Conservation (phyloP, 1,139 yeast genomes). For the Blastobotrys indianensis region DNA sequence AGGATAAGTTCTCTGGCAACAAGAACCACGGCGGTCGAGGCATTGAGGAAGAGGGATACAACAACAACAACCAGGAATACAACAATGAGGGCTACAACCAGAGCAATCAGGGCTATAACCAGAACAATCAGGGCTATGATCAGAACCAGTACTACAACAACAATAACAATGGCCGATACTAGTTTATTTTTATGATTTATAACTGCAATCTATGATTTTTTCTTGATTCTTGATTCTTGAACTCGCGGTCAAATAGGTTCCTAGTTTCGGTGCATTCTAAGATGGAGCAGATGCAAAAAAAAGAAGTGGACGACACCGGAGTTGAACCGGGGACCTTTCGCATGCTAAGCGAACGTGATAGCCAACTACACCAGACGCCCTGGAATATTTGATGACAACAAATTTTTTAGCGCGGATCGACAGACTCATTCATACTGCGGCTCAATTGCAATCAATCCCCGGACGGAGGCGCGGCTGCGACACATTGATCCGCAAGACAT, state of each 20-base stretch:
- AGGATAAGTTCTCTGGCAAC: conserved; percentile 36
- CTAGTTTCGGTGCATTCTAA: too few species aligned
- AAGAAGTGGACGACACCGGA: conserved; percentile 20
- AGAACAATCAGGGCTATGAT: conserved; percentile 1
- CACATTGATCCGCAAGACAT: too few species aligned
- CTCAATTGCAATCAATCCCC: too few species aligned
- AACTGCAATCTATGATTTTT: background rate
- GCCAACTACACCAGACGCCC: conserved; percentile 21
- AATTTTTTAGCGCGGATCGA: too few species aligned
- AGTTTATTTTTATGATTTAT: conserved; percentile 7
- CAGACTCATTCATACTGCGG: too few species aligned
- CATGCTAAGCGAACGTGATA: conserved; percentile 22
- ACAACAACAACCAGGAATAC: conserved; percentile 23
- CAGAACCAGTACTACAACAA: too few species aligned
- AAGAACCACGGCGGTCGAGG: conserved; percentile 19
- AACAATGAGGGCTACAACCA: conserved; percentile 12
- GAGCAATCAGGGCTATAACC: conserved; percentile 1
- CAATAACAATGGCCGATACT: background rate
- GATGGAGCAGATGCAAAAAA: conserved; percentile 11
- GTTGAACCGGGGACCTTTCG: conserved; percentile 22
- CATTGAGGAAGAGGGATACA: conserved; percentile 20
- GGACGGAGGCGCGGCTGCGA: too few species aligned
- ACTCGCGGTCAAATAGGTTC: background rate
- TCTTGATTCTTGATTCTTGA: background rate
- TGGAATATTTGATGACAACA: too few species aligned